Evolutionary conservation across 495 filamentous ascomycete genomes (phyloP), one percentile per base, ranked within the genome.

Genomic region (Astrocystis sublimbata): DNA sequence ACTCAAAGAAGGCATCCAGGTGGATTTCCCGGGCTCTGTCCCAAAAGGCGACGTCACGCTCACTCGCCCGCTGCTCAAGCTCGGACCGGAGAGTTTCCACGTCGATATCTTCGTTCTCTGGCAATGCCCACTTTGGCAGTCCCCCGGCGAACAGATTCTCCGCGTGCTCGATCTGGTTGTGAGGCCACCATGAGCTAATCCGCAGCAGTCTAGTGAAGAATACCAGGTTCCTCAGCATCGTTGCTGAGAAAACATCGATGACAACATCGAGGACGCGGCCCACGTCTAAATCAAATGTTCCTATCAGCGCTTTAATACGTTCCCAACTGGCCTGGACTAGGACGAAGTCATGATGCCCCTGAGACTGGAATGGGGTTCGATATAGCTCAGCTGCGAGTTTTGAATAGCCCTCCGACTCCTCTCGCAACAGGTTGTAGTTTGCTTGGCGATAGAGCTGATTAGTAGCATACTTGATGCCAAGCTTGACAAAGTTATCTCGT

Each of bases 111-210:
- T 93, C 86, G 24, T 91, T 86, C 9, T 85, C 83, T 7, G 92
- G 92, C 28, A 89, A 73, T 24, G 92, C 92, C 93, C 92, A 97
- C 23, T 77, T 80, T 0, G 93, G 93, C 8, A 97, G 76, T 4
- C 88, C 87, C 10, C 78, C 81, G 7, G 76, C 65, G 35, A 75
- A 75, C 3, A 58, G 71, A 53, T 66, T 68, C 31, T 67, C 64
- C 21, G 73, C 57, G n/a, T 68, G 69, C 51, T 70, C 72, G 26
- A 73, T 54, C 52, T 72, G 73, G 51, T 83, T 84, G 50, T 89
- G 85, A 2, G 96, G 96, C 96, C 96, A 99, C 94, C 94, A 99
- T 17, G 94, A 93, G 78, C 96, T 97, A 45, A 86, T 85, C 17
- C 92, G 85, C 15, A 98, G 78, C 26, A 97, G 84, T 72, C 93